Evolutionary conservation across 495 filamentous ascomycete species (phyloP), one percentile per base, ranked within the genome.

Genomic region (Annulohypoxylon maeteangense): DNA sequence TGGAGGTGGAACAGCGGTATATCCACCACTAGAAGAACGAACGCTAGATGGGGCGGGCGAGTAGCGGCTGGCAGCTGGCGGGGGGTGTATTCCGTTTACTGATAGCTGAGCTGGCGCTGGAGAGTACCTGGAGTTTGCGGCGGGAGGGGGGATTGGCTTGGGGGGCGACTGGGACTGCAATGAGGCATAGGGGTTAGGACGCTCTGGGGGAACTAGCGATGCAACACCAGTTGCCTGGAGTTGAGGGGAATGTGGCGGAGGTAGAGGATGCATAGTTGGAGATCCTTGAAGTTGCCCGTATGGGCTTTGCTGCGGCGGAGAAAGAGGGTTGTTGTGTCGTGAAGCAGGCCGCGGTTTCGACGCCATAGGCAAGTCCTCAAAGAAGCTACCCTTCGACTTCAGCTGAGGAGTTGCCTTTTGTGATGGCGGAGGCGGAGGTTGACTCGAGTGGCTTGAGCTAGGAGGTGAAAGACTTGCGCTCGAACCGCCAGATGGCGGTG

Each of bases 301-400:
- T 1, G 78, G 76, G 59, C 69, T 80, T 34, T 77, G 62, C 38
- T 79, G 85, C 23, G 78, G 62, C 12, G 82, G 81, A 12, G 83
- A 81, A 2, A 76, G 75, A 48, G 74, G 74, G 36, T 73, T 76
- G 62, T 77, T 77, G 6, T 81, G 79, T 8, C 83, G 79, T 5
- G 83, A 82, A 12, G 81, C 73, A 10, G 85, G 83, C 44, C 86
- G 86, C 47, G 89, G 85, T 70, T 85, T 90, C 63, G 87, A 73
- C 38, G 86, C 75, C 64, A 90, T 75, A 7, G 95, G 95, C 58
- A 98, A 84, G 38, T 99, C 95, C 76, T 97, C 95, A 70, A 94
- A 98, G 77, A 98, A 98, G 56, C 88, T 89, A 61, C 75, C 80
- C 48, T 83, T 79, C 32, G 74, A 70, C 64, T 75, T 82, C 67